Conservation (phyloP, 306 rosid genomes). For the Heteromeles arbutifolia region DNA sequence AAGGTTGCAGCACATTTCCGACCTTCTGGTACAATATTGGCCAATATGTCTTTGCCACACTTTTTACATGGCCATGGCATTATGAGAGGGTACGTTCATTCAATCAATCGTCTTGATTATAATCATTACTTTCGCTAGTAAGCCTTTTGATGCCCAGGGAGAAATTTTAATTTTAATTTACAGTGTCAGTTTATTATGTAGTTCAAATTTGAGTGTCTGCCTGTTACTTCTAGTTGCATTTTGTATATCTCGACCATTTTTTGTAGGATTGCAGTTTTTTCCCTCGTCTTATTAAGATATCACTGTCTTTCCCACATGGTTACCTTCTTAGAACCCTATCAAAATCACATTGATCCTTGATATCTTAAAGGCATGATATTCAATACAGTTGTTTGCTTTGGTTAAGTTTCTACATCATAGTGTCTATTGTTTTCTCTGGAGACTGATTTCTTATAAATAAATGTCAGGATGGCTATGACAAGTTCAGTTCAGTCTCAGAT, state of each 20-base stretch:
- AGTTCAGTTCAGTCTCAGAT: slow-evolving; percentile 79
- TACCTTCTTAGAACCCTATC: neutral
- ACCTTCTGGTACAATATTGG: slow-evolving; percentile 72
- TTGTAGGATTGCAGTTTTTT: neutral
- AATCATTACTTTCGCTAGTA: neutral
- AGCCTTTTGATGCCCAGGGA: neutral
- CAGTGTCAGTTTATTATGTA: neutral
- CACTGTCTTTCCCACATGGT: neutral
- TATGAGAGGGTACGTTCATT: slow-evolving; percentile 62
- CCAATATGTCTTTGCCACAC: slow-evolving; percentile 75
- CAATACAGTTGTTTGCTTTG: neutral
- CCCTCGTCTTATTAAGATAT: neutral
- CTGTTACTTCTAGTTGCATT: neutral
- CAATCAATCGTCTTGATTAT: neutral
- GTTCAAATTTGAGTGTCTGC: neutral
- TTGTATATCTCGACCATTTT: neutral
- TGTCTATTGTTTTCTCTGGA: slow-evolving; percentile 12
- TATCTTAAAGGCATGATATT: neutral
- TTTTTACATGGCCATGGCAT: slow-evolving; percentile 52
- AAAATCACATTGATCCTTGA: neutral
- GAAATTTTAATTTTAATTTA: neutral
- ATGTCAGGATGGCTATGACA: slow-evolving; percentile 89
- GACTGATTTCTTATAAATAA: slow-evolving; percentile 24
- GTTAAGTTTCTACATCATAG: neutral
- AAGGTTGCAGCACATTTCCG: slow-evolving; percentile 52